These are phyloP conservation scores for Coemansia erecta DNA, from an alignment of 192 early-diverging fungal genomes.

Conservation along the genomic window DNA sequence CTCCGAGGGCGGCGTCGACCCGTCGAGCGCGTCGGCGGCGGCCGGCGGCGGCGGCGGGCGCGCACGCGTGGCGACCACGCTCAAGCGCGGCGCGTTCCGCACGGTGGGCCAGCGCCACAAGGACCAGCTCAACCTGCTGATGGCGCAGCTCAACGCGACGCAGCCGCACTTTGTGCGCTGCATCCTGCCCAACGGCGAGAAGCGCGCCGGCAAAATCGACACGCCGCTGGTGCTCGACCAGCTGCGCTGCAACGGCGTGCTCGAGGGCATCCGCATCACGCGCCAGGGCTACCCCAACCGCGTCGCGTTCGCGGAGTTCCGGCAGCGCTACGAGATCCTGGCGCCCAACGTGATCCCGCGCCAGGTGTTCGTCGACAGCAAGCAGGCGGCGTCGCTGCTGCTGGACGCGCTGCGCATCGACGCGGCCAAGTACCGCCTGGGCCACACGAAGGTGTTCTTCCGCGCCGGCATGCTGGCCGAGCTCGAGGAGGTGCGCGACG, in stretches of 20 bases:
- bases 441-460: constrained; percentile 96
- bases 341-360: constrained; percentile 74
- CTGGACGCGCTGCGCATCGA: constrained; percentile 78
- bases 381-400: constrained; percentile 76
- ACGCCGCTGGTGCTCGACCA: constrained; percentile 88
- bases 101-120: constrained; percentile 95
- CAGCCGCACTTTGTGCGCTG: constrained; percentile 98
- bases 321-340: constrained; percentile 91
- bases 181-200: constrained; percentile 93
- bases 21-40: constrained; percentile 1
- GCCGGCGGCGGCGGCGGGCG: constrained; percentile 1
- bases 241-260: constrained; percentile 93
- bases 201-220: constrained; percentile 79
- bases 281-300: constrained; percentile 94
- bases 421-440: constrained; percentile 79
- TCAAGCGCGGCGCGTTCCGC: constrained; percentile 86
- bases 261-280: constrained; percentile 96
- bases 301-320: constrained; percentile 88
- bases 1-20: constrained; percentile 26
- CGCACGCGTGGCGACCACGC: constrained; percentile 35
- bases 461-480: constrained; percentile 90
- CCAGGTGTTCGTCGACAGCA: constrained; percentile 85
- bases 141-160: constrained; percentile 88
- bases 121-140: constrained; percentile 83
- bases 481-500: constrained; percentile 88